These are phyloP conservation scores for Lenzites betulinus DNA, from an alignment of 768 basidiomycete genomes.

Conservation along the genomic window DNA sequence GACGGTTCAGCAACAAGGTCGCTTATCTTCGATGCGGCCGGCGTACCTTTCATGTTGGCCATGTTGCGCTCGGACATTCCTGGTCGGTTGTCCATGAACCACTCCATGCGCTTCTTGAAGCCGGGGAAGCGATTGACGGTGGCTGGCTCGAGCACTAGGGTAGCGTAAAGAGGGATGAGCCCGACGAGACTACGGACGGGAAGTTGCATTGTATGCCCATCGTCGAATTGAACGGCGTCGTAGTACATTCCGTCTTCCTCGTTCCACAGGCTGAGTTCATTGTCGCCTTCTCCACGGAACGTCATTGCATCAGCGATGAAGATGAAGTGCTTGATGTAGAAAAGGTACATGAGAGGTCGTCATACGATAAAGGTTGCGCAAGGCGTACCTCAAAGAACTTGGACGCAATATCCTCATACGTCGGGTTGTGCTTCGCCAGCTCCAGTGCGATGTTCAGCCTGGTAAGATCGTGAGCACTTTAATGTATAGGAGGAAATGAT, in stretches of 20 bases:
- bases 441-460: constrained; percentile 98
- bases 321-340: constrained; percentile 77
- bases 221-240: constrained; percentile 90
- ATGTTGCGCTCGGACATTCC: constrained; percentile 89
- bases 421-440: constrained; percentile 94
- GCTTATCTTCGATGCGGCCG: constrained; percentile 1
- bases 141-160: constrained; percentile 88
- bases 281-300: constrained; percentile 67
- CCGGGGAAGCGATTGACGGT: constrained; percentile 91
- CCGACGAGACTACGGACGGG: constrained; percentile 95
- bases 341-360: constrained; percentile 1
- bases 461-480: constrained; percentile 6
- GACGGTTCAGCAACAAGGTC: neutral
- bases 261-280: constrained; percentile 88
- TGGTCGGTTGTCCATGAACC: constrained; percentile 95
- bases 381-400: constrained; percentile 85
- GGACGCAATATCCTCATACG: constrained; percentile 98
- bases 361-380: neutral
- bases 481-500: neutral
- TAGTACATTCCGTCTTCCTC: constrained; percentile 99
- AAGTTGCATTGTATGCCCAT: constrained; percentile 81
- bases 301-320: constrained; percentile 99
- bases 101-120: constrained; percentile 98
- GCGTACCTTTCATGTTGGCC: constrained; percentile 88
- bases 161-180: constrained; percentile 96